A percentile compares a stretch with the other conserved stretches of the same genome.
phyloP scores from a whole-genome alignment of 1,284 basidiomycete species.

The Ceratobasidium sp. region DNA sequence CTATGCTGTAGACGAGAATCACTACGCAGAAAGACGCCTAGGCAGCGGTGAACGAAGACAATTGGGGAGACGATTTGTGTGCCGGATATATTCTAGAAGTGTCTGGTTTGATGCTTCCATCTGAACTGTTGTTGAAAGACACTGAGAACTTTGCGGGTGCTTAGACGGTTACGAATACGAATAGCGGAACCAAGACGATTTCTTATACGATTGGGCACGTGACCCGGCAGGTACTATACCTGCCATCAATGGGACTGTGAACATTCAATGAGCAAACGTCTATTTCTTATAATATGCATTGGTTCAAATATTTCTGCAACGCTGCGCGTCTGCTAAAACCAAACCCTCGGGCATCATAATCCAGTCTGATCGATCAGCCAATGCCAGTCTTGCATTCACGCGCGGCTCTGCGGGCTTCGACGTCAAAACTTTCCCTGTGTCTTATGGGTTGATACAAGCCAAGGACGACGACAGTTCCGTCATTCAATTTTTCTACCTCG shows the following conservation, averaged over 20 bases:
- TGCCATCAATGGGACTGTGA: too few relatives aligned
- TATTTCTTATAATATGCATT: too few relatives aligned
- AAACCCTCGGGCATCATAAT: conserved; percentile 45
- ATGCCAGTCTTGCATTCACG: conserved; percentile 50
- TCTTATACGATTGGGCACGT: too few relatives aligned
- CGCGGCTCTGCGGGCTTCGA: conserved; percentile 58
- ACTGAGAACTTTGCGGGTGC: background rate
- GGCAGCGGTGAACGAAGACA: too few relatives aligned
- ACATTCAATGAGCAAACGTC: too few relatives aligned
- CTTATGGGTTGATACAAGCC: conserved; percentile 64
- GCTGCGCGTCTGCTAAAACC: conserved; percentile 46
- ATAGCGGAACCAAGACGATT: too few relatives aligned
- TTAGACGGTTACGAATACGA: background rate
- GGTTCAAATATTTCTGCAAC: conserved; percentile 16
- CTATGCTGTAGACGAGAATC: too few relatives aligned
- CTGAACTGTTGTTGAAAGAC: background rate
- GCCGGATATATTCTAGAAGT: too few relatives aligned
- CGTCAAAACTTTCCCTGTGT: conserved; percentile 61
- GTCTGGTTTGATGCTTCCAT: background rate
- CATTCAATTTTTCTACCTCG: conserved; percentile 62
- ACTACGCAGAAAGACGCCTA: too few relatives aligned
- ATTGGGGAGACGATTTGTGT: too few relatives aligned
- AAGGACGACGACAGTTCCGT: conserved; percentile 52
- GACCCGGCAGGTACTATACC: too few relatives aligned
- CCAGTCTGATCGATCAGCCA: conserved; percentile 48